phyloP scores from a whole-genome alignment of 768 basidiomycete species.

The Agrocybe pediades region DNA sequence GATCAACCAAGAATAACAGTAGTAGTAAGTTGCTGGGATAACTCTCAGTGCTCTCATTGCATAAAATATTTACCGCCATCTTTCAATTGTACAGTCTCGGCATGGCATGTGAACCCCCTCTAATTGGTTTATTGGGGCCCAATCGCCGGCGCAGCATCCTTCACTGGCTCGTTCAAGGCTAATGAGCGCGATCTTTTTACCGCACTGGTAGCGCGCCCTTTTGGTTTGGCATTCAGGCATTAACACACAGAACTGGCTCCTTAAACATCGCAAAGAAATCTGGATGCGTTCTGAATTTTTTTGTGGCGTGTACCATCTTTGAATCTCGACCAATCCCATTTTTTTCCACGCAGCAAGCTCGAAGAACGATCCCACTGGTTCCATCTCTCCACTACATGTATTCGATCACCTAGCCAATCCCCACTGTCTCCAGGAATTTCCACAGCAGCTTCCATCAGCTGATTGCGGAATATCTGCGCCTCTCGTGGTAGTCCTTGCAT shows the following conservation, averaged over 20 bases:
- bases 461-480: constrained; percentile 15
- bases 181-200: neutral
- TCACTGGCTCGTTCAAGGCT: no score
- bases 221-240: no score
- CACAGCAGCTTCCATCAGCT: constrained; percentile 17
- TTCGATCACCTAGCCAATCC: constrained; percentile 12
- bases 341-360: constrained; percentile 1
- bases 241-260: no score
- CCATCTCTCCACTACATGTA: constrained; percentile 10
- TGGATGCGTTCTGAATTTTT: no score
- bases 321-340: constrained; percentile 3
- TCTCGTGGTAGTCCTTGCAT: constrained; percentile 7
- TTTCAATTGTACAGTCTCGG: constrained; percentile 4
- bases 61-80: constrained; percentile 4
- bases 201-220: neutral
- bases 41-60: constrained; percentile 1
- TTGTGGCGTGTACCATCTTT: no score
- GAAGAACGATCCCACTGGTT: constrained; percentile 8
- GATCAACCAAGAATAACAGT: constrained; percentile 3
- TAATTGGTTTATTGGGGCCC: neutral
- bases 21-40: constrained; percentile 5
- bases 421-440: constrained; percentile 16
- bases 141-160: no score
- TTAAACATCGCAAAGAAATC: no score
- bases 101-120: constrained; percentile 4